These are phyloP conservation scores for Ophiostoma ips DNA, from an alignment of 2,329 filamentous ascomycete species.

Conservation along the genomic window DNA sequence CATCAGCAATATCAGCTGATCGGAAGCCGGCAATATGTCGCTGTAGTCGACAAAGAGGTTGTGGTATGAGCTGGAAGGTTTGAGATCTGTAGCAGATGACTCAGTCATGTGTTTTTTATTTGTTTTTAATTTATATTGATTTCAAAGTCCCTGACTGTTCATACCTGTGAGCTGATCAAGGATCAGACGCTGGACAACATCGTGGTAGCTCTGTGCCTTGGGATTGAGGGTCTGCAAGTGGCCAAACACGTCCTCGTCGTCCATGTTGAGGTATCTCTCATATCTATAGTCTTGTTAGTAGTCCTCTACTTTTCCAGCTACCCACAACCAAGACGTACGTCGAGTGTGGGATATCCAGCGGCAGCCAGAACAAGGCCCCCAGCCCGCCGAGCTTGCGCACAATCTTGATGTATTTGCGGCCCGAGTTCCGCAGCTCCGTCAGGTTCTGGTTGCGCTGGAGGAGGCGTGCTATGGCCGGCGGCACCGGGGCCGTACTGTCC, in stretches of 20 bases:
- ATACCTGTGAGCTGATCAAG: slow-evolving; percentile 5
- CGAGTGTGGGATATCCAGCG: slow-evolving; percentile 19
- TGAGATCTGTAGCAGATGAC: neutral
- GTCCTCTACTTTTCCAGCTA: neutral
- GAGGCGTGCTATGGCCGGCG: slow-evolving; percentile 13
- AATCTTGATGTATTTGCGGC: slow-evolving; percentile 23
- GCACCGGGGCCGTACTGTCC: slow-evolving; percentile 13
- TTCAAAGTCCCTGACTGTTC: no score
- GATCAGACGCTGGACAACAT: slow-evolving; percentile 17
- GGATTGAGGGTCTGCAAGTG: slow-evolving; percentile 16
- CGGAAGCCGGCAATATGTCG: slow-evolving; percentile 15
- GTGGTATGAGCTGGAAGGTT: neutral
- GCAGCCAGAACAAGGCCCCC: slow-evolving; percentile 22
- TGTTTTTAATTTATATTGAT: neutral
- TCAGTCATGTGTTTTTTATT: neutral
- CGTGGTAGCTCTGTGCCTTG: slow-evolving; percentile 9
- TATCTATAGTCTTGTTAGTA: slow-evolving; percentile 15
- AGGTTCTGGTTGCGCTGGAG: slow-evolving; percentile 14
- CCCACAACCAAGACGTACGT: slow-evolving; percentile 15
- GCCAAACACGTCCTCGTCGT: slow-evolving; percentile 20
- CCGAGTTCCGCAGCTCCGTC: slow-evolving; percentile 19
- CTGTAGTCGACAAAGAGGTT: slow-evolving; percentile 18
- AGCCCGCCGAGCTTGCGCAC: slow-evolving; percentile 18
- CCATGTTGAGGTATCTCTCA: slow-evolving; percentile 22
- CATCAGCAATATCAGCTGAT: slow-evolving; percentile 18